Base-by-base conservation (phyloP, 169 alveolate genomes). In the Plasmodium knowlesi region DNA sequence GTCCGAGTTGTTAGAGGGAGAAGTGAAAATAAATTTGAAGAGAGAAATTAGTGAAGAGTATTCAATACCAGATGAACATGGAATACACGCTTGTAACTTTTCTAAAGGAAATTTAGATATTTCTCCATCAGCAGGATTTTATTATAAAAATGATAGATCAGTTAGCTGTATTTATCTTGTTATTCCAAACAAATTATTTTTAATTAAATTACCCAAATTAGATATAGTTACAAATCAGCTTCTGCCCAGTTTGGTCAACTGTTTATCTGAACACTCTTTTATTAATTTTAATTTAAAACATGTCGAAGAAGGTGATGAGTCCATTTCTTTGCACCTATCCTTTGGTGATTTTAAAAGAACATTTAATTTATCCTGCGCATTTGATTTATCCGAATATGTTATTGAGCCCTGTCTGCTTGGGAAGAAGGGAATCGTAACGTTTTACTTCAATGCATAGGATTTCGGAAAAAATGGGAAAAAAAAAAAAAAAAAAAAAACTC, bases 151-250 rank as follows among this genome's bases (percentile, higher is more conserved):
- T 78, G 34, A 84, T n/a, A 88, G 80, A 79, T 78, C 61, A 16
- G 94, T 88, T 71, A 88, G 50, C 19, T 88, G 94, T 54, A 88
- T 88, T 22, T 79, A 88, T 28, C 70, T 57, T 19, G 94, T 88
- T 9, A 46, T 88, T 0, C 81, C 82, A n/a, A 78, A 88, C 19
- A 61, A 88, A 25, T 50, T 79, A 61, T 88, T 88, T 78, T 78
- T 88, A 78, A 88, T 88, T 3, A 88, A 88, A 34, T 37, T 88
- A n/a, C 94, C 94, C 32, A 88, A 76, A 78, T 57, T 88, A 32
- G 82, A 76, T 8, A 79, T 88, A 4, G 94, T 88, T 8, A 88
- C 79, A 2, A 82, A 88, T 39, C 25, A n/a, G 28, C 37, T 88
- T 10, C 70, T 88, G 3, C 94, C 94, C 78, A 78, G 83, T 78